Conservation (phyloP, 768 basidiomycete species). For the Rhodotorula graminis region DNA sequence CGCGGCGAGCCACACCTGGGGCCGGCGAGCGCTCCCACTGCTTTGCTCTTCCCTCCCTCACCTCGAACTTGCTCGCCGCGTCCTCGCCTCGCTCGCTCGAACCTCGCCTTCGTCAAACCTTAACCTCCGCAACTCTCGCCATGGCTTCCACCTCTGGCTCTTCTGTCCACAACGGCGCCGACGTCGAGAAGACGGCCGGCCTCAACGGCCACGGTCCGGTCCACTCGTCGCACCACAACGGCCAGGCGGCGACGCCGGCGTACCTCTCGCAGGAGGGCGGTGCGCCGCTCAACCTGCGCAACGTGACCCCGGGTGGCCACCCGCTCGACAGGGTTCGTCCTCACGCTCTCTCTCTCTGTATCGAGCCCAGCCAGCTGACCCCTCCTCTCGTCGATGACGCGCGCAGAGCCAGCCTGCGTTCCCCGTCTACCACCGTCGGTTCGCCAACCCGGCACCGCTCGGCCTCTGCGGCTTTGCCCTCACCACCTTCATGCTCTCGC, state of each 20-base stretch:
- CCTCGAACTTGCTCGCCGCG: background rate
- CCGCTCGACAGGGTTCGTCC: conserved; percentile 19
- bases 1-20: too few relatives aligned
- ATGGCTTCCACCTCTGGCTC: background rate
- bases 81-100: background rate
- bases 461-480: conserved; percentile 42
- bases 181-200: conserved; percentile 23
- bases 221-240: too few relatives aligned
- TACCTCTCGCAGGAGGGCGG: conserved; percentile 30
- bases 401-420: conserved; percentile 41
- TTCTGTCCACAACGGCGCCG: conserved; percentile 7
- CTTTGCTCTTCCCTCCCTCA: too few relatives aligned
- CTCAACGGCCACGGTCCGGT: background rate
- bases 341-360: too few relatives aligned
- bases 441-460: conserved; percentile 37
- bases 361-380: background rate
- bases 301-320: conserved; percentile 34
- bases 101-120: background rate
- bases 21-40: too few relatives aligned
- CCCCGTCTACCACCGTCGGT: conserved; percentile 43
- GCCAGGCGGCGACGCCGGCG: conserved; percentile 7
- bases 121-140: background rate
- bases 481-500: conserved; percentile 47
- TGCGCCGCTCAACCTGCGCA: conserved; percentile 29
- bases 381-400: background rate